Base-by-base conservation (phyloP, 2,329 filamentous ascomycete species). In the Xylaria sp. region DNA sequence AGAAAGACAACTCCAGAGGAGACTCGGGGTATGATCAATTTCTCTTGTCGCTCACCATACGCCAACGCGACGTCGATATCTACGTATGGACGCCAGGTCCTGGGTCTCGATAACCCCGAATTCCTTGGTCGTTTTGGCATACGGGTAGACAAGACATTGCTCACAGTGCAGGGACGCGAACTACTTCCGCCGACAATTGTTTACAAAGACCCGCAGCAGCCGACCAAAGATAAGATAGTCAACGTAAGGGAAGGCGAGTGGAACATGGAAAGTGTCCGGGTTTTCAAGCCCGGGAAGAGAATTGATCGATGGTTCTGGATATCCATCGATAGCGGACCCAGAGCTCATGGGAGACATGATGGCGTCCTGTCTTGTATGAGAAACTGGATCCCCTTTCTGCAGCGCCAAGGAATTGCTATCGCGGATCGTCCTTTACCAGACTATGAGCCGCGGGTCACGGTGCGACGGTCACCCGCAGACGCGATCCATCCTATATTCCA, bases 81-180 rank as follows among this genome's bases (percentile, higher is more conserved):
- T 1, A 83, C 77, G 0, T 82, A 84, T 9, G 90, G 87, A 2
- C 84, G 88, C 27, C 69, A 80, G 20, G 80, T 87, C 5, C 81
- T 95, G 25, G 85, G 86, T 1, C 81, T 93, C 1, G 84, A 87
- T 49, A 76, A 79, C 1, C 83, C 82, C 44, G 68, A 78, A 0
- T 81, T 27, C 27, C 56, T 70, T 2, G 39, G 69, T 4, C 72
- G 81, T 1, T 96, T 94, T 67, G 90, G 90, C 5, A 82, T 96
- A 67, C 79, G 79, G 1, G 84, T 94, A 2, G 83, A 81, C 6
- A 84, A 85, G 13, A 78, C 82, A 1, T 83, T 97, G 38, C 81
- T 97, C 38, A 91, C 91, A 0, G 91, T 97, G 0, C 82, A 83
- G 0, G 94, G 88, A 1, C 89, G 94, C 5, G 85, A 95, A 45